phyloP scores from a whole-genome alignment of 352 stramenopile genomes.

The Phytophthora crassamura region DNA sequence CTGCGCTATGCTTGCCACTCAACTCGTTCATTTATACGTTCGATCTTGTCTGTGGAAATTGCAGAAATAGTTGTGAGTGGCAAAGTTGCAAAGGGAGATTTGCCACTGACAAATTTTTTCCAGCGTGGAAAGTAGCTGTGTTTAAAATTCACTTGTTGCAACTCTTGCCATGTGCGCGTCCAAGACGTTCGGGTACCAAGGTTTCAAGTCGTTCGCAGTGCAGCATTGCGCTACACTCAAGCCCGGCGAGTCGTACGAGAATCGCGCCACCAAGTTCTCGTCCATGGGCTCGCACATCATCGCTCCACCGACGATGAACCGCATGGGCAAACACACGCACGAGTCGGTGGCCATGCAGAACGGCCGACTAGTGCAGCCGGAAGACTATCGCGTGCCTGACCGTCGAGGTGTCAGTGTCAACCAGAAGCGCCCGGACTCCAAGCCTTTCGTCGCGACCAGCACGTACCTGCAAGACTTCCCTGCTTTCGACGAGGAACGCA shows the following conservation, averaged over 20 bases:
- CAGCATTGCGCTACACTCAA: slow-evolving; percentile 82
- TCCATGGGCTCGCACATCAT: slow-evolving; percentile 79
- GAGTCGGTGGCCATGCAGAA: slow-evolving; percentile 61
- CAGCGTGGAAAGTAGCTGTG: not conserved
- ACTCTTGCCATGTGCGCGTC: slow-evolving; percentile 45
- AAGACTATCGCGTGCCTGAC: slow-evolving; percentile 71
- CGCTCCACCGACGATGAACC: slow-evolving; percentile 59
- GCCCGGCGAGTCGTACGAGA: slow-evolving; percentile 71
- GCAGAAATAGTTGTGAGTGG: slow-evolving; percentile 22
- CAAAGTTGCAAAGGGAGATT: not conserved
- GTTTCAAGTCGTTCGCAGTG: slow-evolving; percentile 73
- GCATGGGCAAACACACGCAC: slow-evolving; percentile 56
- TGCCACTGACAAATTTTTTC: not conserved
- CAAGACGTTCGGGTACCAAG: slow-evolving; percentile 76
- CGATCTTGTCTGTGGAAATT: slow-evolving; percentile 15
- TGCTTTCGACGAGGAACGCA: slow-evolving; percentile 57
- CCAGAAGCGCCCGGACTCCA: slow-evolving; percentile 40
- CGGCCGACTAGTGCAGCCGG: slow-evolving; percentile 50
- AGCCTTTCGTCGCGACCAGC: slow-evolving; percentile 67
- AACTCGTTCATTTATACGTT: slow-evolving; percentile 7
- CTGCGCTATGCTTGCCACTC: slow-evolving; percentile 12
- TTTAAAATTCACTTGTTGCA: too few species aligned
- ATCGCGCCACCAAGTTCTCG: slow-evolving; percentile 79
- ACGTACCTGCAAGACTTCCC: slow-evolving; percentile 75
- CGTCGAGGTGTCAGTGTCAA: slow-evolving; percentile 61